These are phyloP conservation scores for Elaeis guineensis DNA, from an alignment of 176 grass and related monocot genomes.

Conservation along the genomic window DNA sequence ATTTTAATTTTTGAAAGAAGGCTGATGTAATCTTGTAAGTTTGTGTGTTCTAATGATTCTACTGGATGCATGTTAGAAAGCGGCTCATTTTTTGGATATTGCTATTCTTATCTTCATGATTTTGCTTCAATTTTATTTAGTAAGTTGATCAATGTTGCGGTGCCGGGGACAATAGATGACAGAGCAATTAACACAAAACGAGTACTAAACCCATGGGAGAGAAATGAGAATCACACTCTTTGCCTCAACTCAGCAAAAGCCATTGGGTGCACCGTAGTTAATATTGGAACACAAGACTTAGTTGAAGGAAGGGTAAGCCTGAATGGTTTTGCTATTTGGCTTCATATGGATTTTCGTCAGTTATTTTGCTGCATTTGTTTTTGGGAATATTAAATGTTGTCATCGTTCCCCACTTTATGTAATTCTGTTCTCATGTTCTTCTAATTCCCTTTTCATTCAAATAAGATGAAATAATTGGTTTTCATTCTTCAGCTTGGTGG, in stretches of 20 bases:
- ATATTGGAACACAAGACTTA: constrained; percentile 98
- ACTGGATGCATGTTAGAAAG: no score
- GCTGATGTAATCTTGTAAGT: no score
- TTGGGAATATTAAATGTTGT: no score
- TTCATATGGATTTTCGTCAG: constrained; percentile 9
- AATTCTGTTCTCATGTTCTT: no score
- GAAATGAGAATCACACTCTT: constrained; percentile 97
- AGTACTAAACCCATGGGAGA: constrained; percentile 96
- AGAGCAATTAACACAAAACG: constrained; percentile 98
- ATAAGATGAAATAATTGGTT: no score
- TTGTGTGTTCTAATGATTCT: no score
- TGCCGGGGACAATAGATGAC: constrained; percentile 96
- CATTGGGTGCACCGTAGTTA: constrained; percentile 96
- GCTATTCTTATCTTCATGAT: no score
- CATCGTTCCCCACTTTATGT: no score
- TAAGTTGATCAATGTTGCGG: constrained; percentile 97
- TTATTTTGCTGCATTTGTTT: constrained; percentile 1
- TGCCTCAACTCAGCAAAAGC: constrained; percentile 99
- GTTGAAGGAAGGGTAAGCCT: constrained; percentile 87
- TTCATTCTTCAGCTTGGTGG: no score
- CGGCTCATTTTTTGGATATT: no score
- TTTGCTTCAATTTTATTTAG: constrained; percentile 37
- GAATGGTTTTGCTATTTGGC: not conserved
- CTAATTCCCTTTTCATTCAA: no score
- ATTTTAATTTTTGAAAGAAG: no score